Conservation (phyloP, 1,139 yeast species). For the Chernovozyma aurita region DNA sequence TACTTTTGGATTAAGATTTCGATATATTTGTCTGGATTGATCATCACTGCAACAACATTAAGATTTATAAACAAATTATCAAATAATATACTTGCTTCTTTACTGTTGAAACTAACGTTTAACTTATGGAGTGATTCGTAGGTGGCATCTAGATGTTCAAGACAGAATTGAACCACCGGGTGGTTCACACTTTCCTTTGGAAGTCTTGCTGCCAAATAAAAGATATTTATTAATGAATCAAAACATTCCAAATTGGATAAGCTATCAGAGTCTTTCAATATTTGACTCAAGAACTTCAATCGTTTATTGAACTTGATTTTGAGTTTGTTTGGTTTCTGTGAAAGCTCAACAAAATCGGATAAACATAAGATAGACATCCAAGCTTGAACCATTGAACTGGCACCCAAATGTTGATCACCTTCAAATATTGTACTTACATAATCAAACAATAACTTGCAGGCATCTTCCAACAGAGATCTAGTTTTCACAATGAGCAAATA, state of each 20-base stretch:
- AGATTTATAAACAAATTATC: slow-evolving; percentile 33
- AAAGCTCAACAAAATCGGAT: slow-evolving; percentile 32
- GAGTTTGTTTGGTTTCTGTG: slow-evolving; percentile 27
- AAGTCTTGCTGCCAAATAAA: slow-evolving; percentile 39
- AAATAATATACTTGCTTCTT: slow-evolving; percentile 15
- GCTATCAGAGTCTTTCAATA: slow-evolving; percentile 31
- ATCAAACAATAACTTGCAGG: slow-evolving; percentile 32
- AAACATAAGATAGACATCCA: slow-evolving; percentile 35
- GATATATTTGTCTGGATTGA: slow-evolving; percentile 34
- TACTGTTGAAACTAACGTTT: slow-evolving; percentile 16
- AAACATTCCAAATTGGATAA: slow-evolving; percentile 38
- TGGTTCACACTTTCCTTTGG: slow-evolving; percentile 19
- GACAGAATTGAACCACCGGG: slow-evolving; percentile 42
- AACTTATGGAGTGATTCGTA: slow-evolving; percentile 23
- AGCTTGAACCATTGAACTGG: slow-evolving; percentile 27
- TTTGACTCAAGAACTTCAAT: slow-evolving; percentile 27
- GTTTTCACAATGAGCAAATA: slow-evolving; percentile 27
- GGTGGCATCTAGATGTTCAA: slow-evolving; percentile 34
- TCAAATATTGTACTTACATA: slow-evolving; percentile 29
- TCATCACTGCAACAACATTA: slow-evolving; percentile 39
- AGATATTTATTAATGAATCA: slow-evolving; percentile 40
- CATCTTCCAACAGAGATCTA: slow-evolving; percentile 22
- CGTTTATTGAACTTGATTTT: slow-evolving; percentile 34
- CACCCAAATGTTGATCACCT: slow-evolving; percentile 21
- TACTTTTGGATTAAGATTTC: slow-evolving; percentile 22